phyloP scores from a whole-genome alignment of 2,329 filamentous ascomycete genomes.

The Epichloe scottii region DNA sequence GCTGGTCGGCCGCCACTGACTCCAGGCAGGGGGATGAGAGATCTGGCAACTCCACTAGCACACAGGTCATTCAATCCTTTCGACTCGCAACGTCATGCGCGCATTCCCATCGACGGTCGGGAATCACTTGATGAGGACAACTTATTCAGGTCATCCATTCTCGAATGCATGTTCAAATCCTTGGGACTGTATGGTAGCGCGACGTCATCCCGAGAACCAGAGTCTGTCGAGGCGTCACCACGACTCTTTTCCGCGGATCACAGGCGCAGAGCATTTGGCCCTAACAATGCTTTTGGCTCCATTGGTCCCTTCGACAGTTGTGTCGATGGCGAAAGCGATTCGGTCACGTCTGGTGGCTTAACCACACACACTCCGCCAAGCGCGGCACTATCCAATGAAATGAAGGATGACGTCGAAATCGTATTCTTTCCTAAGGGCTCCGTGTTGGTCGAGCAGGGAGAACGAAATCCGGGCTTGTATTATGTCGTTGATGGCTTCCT shows the following conservation, averaged over 20 bases:
- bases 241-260: conserved; percentile 75
- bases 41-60: conserved; percentile 32
- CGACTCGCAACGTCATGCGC: conserved; percentile 34
- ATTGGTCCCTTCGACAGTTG: conserved; percentile 71
- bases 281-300: conserved; percentile 69
- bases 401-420: conserved; percentile 88
- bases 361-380: conserved; percentile 50
- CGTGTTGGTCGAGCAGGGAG: conserved; percentile 88
- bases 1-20: conserved; percentile 30
- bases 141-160: conserved; percentile 75
- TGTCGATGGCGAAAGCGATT: conserved; percentile 75
- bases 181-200: conserved; percentile 67
- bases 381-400: conserved; percentile 57
- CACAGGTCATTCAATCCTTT: conserved; percentile 45
- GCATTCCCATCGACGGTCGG: conserved; percentile 50
- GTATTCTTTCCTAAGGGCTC: conserved; percentile 94
- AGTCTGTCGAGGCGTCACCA: conserved; percentile 77
- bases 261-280: conserved; percentile 57
- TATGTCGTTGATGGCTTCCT: conserved; percentile 97
- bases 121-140: conserved; percentile 81
- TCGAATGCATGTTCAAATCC: conserved; percentile 92
- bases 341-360: conserved; percentile 59
- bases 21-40: conserved; percentile 13
- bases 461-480: conserved; percentile 91
- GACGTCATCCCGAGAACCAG: conserved; percentile 50